phyloP scores from a whole-genome alignment of 164 flowering plant species.

The Malania oleifera region DNA sequence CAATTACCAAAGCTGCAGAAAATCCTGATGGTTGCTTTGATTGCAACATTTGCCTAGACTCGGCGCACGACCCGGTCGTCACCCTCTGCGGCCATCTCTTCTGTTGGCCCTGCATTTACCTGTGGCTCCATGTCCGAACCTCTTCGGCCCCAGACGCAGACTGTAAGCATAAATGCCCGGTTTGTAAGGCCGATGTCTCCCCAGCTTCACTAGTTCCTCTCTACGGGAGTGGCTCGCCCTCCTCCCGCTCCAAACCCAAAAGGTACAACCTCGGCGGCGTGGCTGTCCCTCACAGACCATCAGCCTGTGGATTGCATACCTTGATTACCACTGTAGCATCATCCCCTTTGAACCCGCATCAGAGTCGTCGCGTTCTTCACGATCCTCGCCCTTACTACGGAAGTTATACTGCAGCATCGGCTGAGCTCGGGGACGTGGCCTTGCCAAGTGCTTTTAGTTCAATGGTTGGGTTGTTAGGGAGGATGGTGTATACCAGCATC shows the following conservation, averaged over 20 bases:
- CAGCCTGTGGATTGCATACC: conserved; percentile 24
- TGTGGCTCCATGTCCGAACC: conserved; percentile 55
- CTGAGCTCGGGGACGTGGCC: conserved; percentile 21
- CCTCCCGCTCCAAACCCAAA: conserved; percentile 25
- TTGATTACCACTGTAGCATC: conserved; percentile 7
- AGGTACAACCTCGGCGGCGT: conserved; percentile 19
- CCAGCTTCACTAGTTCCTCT: conserved; percentile 59
- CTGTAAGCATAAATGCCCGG: conserved; percentile 47
- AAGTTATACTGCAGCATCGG: conserved; percentile 16
- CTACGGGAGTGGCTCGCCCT: conserved; percentile 47
- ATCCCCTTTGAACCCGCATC: conserved; percentile 7
- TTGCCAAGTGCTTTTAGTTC: conserved; percentile 29
- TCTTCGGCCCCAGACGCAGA: conserved; percentile 26
- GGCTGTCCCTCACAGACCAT: conserved; percentile 49
- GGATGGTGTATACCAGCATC: conserved; percentile 44
- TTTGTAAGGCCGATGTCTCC: conserved; percentile 60
- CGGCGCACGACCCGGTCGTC: conserved; percentile 70
- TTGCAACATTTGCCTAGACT: conserved; percentile 81
- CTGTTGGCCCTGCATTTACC: conserved; percentile 91
- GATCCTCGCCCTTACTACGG: conserved; percentile 17
- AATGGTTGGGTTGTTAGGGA: conserved; percentile 45
- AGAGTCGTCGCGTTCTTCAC: conserved; percentile 18
- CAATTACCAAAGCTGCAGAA: conserved; percentile 23
- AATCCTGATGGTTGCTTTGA: conserved; percentile 42
- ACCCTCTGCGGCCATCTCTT: conserved; percentile 86